These are phyloP conservation scores for Dictyostelium brefeldianum DNA, from an alignment of 78 protist genomes.

Conservation along the genomic window DNA sequence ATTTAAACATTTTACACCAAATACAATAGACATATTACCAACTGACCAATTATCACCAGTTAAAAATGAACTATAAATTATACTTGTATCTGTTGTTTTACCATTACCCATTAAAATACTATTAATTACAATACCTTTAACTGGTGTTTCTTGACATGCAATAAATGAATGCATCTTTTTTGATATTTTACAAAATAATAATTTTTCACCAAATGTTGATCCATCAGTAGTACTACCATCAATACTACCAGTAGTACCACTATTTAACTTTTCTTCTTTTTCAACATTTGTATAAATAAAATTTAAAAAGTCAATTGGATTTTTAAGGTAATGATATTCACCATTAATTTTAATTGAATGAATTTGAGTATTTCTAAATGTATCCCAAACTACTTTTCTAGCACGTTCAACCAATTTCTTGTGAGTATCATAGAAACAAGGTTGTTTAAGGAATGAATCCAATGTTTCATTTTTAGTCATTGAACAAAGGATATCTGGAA, in stretches of 20 bases:
- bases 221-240: too few relatives aligned
- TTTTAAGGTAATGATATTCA: constrained; percentile 13
- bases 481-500: constrained; percentile 30
- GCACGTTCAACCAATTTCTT: constrained; percentile 6
- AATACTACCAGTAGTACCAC: too few relatives aligned
- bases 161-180: constrained; percentile 40
- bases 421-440: constrained; percentile 3
- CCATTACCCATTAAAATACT: constrained; percentile 44
- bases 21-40: constrained; percentile 28
- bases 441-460: constrained; percentile 18
- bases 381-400: constrained; percentile 54
- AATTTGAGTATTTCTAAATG: constrained; percentile 12
- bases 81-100: neutral
- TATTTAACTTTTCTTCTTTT: too few relatives aligned
- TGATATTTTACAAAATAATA: neutral
- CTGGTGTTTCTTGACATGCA: neutral
- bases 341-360: constrained; percentile 44
- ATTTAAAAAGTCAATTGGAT: constrained; percentile 23
- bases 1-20: constrained; percentile 25
- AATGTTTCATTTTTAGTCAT: constrained; percentile 48
- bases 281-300: constrained; percentile 1
- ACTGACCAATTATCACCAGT: constrained; percentile 50
- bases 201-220: neutral
- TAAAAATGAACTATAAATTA: neutral
- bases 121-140: constrained; percentile 27